These are phyloP conservation scores for Turritis glabra DNA, from an alignment of 345 rosid species.

Conservation along the genomic window DNA sequence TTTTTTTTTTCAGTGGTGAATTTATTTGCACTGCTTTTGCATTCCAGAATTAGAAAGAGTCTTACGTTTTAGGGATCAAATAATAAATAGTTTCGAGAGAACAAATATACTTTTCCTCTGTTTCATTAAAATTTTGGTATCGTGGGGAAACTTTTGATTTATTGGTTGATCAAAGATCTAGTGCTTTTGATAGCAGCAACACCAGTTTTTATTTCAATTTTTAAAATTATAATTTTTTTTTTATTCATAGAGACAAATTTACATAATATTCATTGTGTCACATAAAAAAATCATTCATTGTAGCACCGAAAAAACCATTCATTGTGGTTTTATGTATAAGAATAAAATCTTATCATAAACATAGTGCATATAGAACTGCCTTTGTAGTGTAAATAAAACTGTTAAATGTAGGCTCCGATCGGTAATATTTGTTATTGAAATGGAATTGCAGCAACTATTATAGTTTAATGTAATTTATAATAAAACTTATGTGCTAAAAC, in stretches of 20 bases:
- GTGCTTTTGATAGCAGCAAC: background rate
- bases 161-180: background rate
- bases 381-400: background rate
- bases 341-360: background rate
- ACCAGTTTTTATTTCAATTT: background rate
- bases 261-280: no score
- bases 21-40: background rate
- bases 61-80: constrained; percentile 11
- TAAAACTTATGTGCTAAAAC: no score
- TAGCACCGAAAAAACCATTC: no score
- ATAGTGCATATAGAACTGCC: background rate
- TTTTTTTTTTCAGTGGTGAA: background rate
- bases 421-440: no score
- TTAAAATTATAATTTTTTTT: background rate
- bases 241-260: background rate
- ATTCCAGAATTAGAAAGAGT: constrained; percentile 21
- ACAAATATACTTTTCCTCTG: background rate
- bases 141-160: background rate
- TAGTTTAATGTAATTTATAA: no score
- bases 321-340: no score
- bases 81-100: background rate
- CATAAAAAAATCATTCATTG: no score
- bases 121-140: background rate
- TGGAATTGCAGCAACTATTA: no score
- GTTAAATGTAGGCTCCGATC: no score